Evolutionary conservation across 2,329 filamentous ascomycete species (phyloP), one percentile per base, ranked within the genome.

Genomic region (Monosporascus sp.): DNA sequence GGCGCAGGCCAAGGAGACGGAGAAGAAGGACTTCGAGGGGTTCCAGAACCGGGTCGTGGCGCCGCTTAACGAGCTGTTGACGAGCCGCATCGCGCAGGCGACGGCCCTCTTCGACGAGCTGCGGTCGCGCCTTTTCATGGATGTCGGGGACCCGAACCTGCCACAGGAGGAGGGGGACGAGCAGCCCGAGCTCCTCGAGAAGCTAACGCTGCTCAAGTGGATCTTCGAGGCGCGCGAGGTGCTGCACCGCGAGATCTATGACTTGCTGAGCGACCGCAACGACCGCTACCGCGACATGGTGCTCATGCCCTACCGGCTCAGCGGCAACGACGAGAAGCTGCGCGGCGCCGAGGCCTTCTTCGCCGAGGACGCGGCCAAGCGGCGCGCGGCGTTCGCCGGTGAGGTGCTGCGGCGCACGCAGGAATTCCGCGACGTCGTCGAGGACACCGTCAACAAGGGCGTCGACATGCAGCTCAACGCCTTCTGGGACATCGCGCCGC

Each of bases 401-500:
- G 88, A 91, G 59, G 82, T 86, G 0, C 75, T 92, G 35, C 79
- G 83, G 58, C 85, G 94, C 14, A 85, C 87, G 20, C 82, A 89
- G 60, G 85, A 87, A 22, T 92, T 97, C 66, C 80, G 89, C 60
- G 79, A 81, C 47, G 83, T 94, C 6, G 83, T 97, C 31, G 90
- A 96, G 67, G 80, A 85, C 61, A 94, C 94, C 52, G 92, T 96
- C 22, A 84, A 85, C 20, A 85, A 89, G 9, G 94, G 93, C 17
- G 90, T 97, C 11, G 91, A 97, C 67, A 83, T 90, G 52, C 94
- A 97, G 71, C 80, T 97, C 2, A 92, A 88, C 9, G 92, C 93
- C 0, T 99, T 97, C 69, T 99, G 94, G 94, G 94, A 99, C 66
- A 96, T 97, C 63, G 93, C 92, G 1, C 94, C 94, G 3, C 84